These are phyloP conservation scores for Mycena chlorophos DNA, from an alignment of 768 basidiomycete species.

Conservation along the genomic window DNA sequence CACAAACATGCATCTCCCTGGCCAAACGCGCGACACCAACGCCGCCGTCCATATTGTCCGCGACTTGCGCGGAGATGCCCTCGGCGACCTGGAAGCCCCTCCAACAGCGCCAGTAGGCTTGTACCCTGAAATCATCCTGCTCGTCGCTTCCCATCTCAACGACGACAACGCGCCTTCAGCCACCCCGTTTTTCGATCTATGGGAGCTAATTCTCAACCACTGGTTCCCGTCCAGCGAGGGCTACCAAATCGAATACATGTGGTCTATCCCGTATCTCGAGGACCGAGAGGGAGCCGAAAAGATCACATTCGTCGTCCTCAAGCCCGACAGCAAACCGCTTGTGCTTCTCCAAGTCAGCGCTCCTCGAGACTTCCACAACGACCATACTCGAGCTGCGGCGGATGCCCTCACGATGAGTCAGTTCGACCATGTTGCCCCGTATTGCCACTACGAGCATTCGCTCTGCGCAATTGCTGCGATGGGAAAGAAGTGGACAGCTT, in stretches of 20 bases:
- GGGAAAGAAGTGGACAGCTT: constrained; percentile 20
- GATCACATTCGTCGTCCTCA: constrained; percentile 17
- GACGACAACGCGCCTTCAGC: constrained; percentile 11
- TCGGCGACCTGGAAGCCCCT: constrained; percentile 15
- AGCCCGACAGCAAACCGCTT: constrained; percentile 4
- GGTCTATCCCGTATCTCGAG: constrained; percentile 19
- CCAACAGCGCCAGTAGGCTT: constrained; percentile 7
- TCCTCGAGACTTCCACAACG: constrained; percentile 15
- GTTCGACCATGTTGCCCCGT: constrained; percentile 21
- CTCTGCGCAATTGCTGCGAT: constrained; percentile 20
- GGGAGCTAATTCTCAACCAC: constrained; percentile 18
- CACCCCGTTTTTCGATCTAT: constrained; percentile 17
- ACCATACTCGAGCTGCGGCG: constrained; percentile 14
- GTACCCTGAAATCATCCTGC: constrained; percentile 18
- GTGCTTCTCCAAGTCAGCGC: constrained; percentile 21
- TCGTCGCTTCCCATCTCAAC: constrained; percentile 12
- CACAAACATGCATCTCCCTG: background rate
- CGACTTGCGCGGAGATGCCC: constrained; percentile 13
- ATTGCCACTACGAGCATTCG: constrained; percentile 10
- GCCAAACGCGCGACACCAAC: background rate
- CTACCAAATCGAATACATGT: constrained; percentile 13
- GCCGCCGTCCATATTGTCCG: constrained; percentile 8
- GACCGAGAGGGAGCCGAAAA: constrained; percentile 10
- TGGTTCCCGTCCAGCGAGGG: constrained; percentile 20
- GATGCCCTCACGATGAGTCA: constrained; percentile 10